Evolutionary conservation across 2,329 filamentous ascomycete species (phyloP).

Genomic region (Cladophialophora chaetospira): DNA sequence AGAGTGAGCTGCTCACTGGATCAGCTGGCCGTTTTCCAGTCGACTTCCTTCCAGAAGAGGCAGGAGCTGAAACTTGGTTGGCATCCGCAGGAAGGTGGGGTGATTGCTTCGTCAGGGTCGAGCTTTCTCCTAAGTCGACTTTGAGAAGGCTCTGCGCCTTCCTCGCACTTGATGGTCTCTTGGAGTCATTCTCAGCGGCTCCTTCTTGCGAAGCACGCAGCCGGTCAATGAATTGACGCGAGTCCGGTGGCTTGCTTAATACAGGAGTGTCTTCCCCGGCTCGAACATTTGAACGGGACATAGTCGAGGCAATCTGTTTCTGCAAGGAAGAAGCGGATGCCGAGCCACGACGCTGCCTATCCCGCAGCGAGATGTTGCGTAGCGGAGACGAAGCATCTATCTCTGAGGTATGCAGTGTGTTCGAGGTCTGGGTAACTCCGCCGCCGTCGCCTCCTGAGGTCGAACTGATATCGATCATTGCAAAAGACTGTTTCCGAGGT

Average conservation of each 20-base stretch:
- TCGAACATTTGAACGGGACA: not conserved
- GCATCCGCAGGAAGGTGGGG: not conserved
- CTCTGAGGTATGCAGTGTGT: not conserved
- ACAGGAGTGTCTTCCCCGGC: not conserved
- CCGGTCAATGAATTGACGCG: not conserved
- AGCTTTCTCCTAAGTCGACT: not conserved
- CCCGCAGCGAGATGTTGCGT: not conserved
- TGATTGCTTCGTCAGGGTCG: not conserved
- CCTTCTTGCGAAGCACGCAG: conserved; percentile 11
- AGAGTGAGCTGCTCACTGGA: not conserved
- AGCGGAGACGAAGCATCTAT: conserved; percentile 9
- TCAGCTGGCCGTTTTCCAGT: not conserved
- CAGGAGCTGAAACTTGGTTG: not conserved
- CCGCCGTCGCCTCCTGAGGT: not conserved
- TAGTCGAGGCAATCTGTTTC: not conserved
- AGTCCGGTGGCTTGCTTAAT: not conserved
- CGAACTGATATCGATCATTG: conserved; percentile 11
- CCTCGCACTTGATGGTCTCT: not conserved
- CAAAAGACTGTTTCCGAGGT: conserved; percentile 13
- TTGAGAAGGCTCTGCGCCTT: not conserved
- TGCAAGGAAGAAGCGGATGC: not conserved
- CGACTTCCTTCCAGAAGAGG: not conserved
- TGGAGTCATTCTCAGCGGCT: not conserved
- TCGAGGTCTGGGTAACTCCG: not conserved
- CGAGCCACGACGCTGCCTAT: not conserved